Evolutionary conservation across 73 alveolate species (phyloP).

Genomic region (Chromera velia): DNA sequence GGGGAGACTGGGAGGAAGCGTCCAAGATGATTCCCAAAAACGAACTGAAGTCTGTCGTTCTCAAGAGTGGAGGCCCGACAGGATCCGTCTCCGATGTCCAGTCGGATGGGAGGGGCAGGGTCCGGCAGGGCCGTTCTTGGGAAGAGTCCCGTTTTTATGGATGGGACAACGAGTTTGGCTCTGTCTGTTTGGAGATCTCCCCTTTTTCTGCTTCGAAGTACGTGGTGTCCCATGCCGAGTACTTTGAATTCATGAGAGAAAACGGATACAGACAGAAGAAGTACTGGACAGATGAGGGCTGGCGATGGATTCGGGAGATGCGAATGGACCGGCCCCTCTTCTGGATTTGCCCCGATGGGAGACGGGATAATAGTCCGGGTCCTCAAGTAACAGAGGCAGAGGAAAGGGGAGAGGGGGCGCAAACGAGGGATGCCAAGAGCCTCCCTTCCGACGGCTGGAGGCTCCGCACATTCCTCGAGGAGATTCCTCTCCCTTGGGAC

Average conservation of each 20-base stretch:
- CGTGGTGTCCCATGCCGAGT: background rate
- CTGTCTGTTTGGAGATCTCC: no score
- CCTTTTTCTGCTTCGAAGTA: background rate
- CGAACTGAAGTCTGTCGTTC: no score
- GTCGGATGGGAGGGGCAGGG: no score
- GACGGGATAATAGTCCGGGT: background rate
- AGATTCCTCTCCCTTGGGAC: slow-evolving; percentile 11
- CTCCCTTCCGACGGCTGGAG: background rate
- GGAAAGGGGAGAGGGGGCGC: no score
- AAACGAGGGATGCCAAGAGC: background rate
- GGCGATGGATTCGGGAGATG: background rate
- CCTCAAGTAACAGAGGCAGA: background rate
- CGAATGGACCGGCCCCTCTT: background rate
- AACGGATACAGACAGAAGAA: background rate
- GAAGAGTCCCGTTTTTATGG: no score
- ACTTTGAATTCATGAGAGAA: background rate
- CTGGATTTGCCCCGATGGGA: background rate
- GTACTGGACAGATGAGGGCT: background rate
- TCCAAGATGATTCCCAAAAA: no score
- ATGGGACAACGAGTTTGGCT: no score
- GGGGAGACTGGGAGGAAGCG: no score
- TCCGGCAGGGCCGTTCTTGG: no score
- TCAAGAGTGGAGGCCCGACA: no score
- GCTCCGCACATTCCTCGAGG: background rate
- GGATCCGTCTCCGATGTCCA: no score